These are phyloP conservation scores for Pharnaceum exiguum DNA, from an alignment of 148 eudicot species.

Conservation along the genomic window DNA sequence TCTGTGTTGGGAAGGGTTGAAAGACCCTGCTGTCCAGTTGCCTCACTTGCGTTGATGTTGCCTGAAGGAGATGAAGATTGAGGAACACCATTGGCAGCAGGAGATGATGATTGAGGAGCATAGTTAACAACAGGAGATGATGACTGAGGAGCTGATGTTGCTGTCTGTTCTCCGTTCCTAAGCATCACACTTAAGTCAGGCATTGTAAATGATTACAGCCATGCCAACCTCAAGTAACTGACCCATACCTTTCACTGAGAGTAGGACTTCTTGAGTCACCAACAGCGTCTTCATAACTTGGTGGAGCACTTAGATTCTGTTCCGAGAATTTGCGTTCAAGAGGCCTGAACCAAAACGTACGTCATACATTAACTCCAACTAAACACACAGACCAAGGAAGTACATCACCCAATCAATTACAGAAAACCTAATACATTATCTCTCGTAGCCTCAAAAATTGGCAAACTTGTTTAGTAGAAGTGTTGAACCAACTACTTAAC, in stretches of 20 bases:
- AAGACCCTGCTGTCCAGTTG: slow-evolving; percentile 18
- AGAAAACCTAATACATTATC: not conserved
- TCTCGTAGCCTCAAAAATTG: not conserved
- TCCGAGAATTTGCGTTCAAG: slow-evolving; percentile 70
- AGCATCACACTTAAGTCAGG: slow-evolving; percentile 16
- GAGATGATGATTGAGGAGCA: slow-evolving; percentile 14
- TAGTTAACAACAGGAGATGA: slow-evolving; percentile 17
- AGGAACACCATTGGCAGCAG: slow-evolving; percentile 27
- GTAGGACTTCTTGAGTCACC: slow-evolving; percentile 65
- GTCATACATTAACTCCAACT: not conserved
- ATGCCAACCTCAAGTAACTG: not conserved
- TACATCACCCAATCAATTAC: not conserved
- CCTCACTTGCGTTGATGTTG: slow-evolving; percentile 31
- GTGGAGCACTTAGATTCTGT: slow-evolving; percentile 71
- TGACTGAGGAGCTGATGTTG: slow-evolving; percentile 52
- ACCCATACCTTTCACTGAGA: slow-evolving; percentile 49
- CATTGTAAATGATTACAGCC: slow-evolving; percentile 1
- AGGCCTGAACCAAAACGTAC: slow-evolving; percentile 20
- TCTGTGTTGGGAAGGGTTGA: slow-evolving; percentile 34
- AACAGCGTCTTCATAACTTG: slow-evolving; percentile 90
- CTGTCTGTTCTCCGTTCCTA: slow-evolving; percentile 70
- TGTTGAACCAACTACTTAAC: not conserved
- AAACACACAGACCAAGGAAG: not conserved
- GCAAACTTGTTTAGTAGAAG: not conserved
- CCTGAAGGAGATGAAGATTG: slow-evolving; percentile 42